Evolutionary conservation across 2,329 filamentous ascomycete genomes (phyloP).

Genomic region (Massarina eburnea): DNA sequence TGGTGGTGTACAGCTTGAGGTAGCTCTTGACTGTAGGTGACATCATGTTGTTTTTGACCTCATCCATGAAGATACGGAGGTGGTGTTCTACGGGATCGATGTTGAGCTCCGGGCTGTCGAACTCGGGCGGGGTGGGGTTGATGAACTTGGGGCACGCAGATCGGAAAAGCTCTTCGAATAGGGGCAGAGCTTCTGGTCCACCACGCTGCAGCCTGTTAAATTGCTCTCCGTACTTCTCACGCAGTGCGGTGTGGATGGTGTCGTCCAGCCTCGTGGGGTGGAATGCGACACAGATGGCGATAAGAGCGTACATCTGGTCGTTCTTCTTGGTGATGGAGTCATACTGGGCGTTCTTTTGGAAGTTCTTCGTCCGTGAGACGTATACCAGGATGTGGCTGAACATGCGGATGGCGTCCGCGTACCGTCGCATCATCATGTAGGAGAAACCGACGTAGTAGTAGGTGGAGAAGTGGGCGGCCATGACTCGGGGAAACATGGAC

Average conservation of each 20-base stretch:
- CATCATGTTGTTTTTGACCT: slow-evolving; percentile 99
- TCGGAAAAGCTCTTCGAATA: slow-evolving; percentile 98
- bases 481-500: slow-evolving; percentile 98
- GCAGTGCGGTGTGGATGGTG: slow-evolving; percentile 95
- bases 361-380: slow-evolving; percentile 98
- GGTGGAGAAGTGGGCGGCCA: slow-evolving; percentile 99
- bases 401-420: slow-evolving; percentile 98
- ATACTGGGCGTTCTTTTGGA: slow-evolving; percentile 98
- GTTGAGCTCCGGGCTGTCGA: slow-evolving; percentile 94
- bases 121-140: slow-evolving; percentile 93
- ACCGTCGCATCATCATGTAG: slow-evolving; percentile 99
- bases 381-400: slow-evolving; percentile 99
- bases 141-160: slow-evolving; percentile 99
- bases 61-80: slow-evolving; percentile 97
- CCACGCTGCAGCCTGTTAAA: slow-evolving; percentile 95
- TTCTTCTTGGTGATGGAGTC: slow-evolving; percentile 99
- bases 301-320: slow-evolving; percentile 99
- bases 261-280: slow-evolving; percentile 96
- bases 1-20: slow-evolving; percentile 97
- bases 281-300: slow-evolving; percentile 98
- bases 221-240: slow-evolving; percentile 99
- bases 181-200: slow-evolving; percentile 88
- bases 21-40: slow-evolving; percentile 98
- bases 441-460: slow-evolving; percentile 99
- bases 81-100: slow-evolving; percentile 98